phyloP scores from a whole-genome alignment of 1,139 yeast genomes.

The Taphrina sp. region DNA sequence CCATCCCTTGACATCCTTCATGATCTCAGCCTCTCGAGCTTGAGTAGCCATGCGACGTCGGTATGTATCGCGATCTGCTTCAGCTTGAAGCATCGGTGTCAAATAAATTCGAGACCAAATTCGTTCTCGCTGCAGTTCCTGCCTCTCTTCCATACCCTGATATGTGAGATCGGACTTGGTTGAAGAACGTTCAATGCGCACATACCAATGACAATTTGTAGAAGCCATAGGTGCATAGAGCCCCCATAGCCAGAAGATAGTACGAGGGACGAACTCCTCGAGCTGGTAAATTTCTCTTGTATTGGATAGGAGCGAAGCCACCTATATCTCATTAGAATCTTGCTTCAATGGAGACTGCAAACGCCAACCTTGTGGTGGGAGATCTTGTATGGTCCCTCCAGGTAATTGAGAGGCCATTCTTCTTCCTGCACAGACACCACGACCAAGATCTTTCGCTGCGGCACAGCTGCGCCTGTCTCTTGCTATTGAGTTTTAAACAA shows the following conservation, averaged over 20 bases:
- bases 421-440: not conserved
- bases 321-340: not conserved
- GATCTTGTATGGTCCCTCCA: conserved; percentile 55
- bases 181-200: not conserved
- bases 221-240: conserved; percentile 67
- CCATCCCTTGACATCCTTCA: conserved; percentile 61
- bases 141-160: conserved; percentile 40
- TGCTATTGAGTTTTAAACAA: too few species aligned
- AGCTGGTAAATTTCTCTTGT: conserved; percentile 68
- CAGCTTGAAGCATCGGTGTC: conserved; percentile 75
- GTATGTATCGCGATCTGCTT: conserved; percentile 74
- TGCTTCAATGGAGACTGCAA: conserved; percentile 53
- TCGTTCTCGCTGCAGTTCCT: conserved; percentile 70
- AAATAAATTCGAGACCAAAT: conserved; percentile 74
- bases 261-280: conserved; percentile 79
- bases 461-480: too few species aligned
- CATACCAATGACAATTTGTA: conserved; percentile 56
- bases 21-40: conserved; percentile 65
- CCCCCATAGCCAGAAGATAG: conserved; percentile 45
- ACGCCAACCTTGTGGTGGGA: conserved; percentile 88
- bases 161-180: not conserved
- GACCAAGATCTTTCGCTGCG: too few species aligned
- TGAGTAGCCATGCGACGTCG: conserved; percentile 68
- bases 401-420: conserved; percentile 29
- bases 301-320: conserved; percentile 25